Evolutionary conservation across 495 filamentous ascomycete genomes (phyloP), one percentile per base, ranked within the genome.

Genomic region (Pyrenula aspistea): DNA sequence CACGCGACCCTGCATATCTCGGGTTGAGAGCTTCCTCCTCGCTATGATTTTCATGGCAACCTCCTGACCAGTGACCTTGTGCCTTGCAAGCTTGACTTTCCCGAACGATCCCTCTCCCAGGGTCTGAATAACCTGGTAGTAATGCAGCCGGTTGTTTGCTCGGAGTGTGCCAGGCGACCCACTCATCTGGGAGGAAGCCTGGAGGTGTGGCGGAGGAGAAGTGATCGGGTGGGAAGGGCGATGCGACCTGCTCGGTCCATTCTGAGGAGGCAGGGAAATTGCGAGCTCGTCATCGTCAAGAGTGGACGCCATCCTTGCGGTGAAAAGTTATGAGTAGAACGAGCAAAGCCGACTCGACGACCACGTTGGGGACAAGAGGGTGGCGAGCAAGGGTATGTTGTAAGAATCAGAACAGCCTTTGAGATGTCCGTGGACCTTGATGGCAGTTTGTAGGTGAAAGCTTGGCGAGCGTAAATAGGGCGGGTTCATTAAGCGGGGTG

Each of bases 21-120:
- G 77, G 57, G 88, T 96, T 53, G 95, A 86, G 61, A 98, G 78
- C 75, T 96, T 96, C 78, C 90, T 91, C 55, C 93, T 82, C 19
- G 88, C 84, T 66, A 98, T 97, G 66, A 98, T 96, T 76, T 98
- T 98, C 60, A 98, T 76, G 53, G 93, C 93, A 25, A 98, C 93
- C 72, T 95, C 86, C 67, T 96, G 90, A 56, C 87, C 87, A 64
- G 86, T 96, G 51, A 89, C 83, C 61, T 87, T 82, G 65, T 98
- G 93, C 31, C 89, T 84, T 1, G 93, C 93, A 60, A 97, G 82
- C 76, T 97, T 97, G 65, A 98, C 93, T 76, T 98, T 98, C 53
- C 93, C 93, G 68, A 98, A 98, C 10, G 88, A 94, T 11, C 93
- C 93, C 73, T 98, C 93, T 24, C 93, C 93, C 2, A 98, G 80